These are phyloP conservation scores for Arabidopsis arenosa DNA, from an alignment of 345 rosid species.

Conservation along the genomic window DNA sequence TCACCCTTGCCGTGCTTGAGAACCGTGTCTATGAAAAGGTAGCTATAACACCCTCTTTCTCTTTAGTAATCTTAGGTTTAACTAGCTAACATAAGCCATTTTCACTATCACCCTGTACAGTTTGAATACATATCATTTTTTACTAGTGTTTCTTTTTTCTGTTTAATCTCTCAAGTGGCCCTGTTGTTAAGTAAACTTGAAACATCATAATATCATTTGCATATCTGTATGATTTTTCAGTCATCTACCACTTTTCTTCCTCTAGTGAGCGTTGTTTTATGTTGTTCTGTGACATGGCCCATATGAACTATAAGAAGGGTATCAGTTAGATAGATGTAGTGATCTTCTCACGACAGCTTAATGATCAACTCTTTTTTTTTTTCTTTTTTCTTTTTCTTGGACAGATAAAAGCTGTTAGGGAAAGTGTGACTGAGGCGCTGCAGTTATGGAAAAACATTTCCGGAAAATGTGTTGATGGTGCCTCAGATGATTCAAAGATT, in stretches of 20 bases:
- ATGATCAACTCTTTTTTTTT: constrained; percentile 11
- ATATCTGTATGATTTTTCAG: constrained; percentile 19
- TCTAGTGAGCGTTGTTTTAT: constrained; percentile 8
- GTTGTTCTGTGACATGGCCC: background rate
- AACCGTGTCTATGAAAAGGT: constrained; percentile 92
- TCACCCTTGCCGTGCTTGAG: constrained; percentile 76
- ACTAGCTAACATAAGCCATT: background rate
- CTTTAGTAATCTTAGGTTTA: background rate
- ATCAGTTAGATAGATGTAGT: constrained; percentile 2
- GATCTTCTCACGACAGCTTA: constrained; percentile 28
- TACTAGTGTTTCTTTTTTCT: background rate
- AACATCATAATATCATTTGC: constrained; percentile 19
- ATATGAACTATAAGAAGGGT: background rate
- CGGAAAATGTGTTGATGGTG: constrained; percentile 75
- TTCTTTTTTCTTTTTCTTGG: constrained; percentile 21
- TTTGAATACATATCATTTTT: constrained; percentile 1
- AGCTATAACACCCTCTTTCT: constrained; percentile 24
- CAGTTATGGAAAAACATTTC: constrained; percentile 86
- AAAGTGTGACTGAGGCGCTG: constrained; percentile 92
- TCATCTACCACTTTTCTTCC: constrained; percentile 6
- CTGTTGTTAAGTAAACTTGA: constrained; percentile 16
- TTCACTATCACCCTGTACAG: background rate
- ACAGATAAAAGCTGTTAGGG: constrained; percentile 96
- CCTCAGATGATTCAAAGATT: constrained; percentile 63
- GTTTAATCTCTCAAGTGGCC: constrained; percentile 7